Evolutionary conservation across 176 grass and related monocot species (phyloP).

Genomic region (Luzula sylvatica): DNA sequence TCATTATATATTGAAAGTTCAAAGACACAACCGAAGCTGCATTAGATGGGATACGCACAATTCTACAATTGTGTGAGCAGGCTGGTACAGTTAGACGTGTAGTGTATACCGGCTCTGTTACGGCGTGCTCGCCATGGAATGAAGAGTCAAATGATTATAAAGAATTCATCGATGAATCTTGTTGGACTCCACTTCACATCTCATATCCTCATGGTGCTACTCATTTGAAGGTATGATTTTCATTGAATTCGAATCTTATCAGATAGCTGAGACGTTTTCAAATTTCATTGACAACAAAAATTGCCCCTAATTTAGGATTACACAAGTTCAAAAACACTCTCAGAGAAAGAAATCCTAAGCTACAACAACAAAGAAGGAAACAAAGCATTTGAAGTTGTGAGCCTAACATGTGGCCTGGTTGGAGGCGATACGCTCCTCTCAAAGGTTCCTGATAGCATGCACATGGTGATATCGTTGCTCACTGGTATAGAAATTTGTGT

Average conservation of each 20-base stretch:
- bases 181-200: slow-evolving; percentile 46
- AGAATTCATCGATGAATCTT: slow-evolving; percentile 34
- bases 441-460: slow-evolving; percentile 4
- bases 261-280: too few species aligned
- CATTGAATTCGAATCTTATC: too few species aligned
- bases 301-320: slow-evolving; percentile 26
- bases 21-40: slow-evolving; percentile 35
- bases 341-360: slow-evolving; percentile 41
- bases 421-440: slow-evolving; percentile 47
- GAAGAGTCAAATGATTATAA: slow-evolving; percentile 29
- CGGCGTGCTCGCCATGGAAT: slow-evolving; percentile 36
- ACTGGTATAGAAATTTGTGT: slow-evolving; percentile 3
- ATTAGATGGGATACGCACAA: slow-evolving; percentile 32
- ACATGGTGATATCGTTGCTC: slow-evolving; percentile 27
- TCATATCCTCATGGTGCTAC: slow-evolving; percentile 19
- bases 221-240: slow-evolving; percentile 23
- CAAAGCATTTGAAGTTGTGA: slow-evolving; percentile 36
- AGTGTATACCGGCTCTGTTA: slow-evolving; percentile 49
- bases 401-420: slow-evolving; percentile 31
- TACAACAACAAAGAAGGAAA: slow-evolving; percentile 22
- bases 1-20: slow-evolving; percentile 16
- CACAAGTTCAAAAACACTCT: slow-evolving; percentile 36
- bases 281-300: not conserved
- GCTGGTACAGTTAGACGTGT: slow-evolving; percentile 49
- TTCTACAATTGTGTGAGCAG: slow-evolving; percentile 40